phyloP scores from a whole-genome alignment of 1,284 basidiomycete genomes.

The Trichosporon coremiiforme region DNA sequence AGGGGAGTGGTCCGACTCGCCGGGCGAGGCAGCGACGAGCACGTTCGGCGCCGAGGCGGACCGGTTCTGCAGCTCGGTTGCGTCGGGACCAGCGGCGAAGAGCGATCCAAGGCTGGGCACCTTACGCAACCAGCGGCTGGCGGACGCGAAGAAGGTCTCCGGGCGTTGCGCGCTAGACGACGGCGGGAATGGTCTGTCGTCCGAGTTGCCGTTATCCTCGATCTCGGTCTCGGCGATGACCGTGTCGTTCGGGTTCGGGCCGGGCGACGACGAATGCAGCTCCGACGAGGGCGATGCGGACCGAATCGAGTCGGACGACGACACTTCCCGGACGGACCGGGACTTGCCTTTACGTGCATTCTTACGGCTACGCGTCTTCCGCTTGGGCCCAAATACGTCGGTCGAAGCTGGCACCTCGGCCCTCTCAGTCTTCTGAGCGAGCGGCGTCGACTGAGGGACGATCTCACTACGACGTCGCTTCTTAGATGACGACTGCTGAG shows the following conservation, averaged over 20 bases:
- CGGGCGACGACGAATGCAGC: not conserved
- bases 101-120: slow-evolving; percentile 25
- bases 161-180: slow-evolving; percentile 11
- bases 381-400: slow-evolving; percentile 45
- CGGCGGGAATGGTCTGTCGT: not conserved
- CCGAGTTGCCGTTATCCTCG: slow-evolving; percentile 28
- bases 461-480: slow-evolving; percentile 23
- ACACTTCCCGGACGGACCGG: not conserved
- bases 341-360: slow-evolving; percentile 8
- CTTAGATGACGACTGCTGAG: slow-evolving; percentile 10
- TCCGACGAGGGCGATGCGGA: not conserved
- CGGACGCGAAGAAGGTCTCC: slow-evolving; percentile 35
- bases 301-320: slow-evolving; percentile 6
- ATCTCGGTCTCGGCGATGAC: slow-evolving; percentile 30
- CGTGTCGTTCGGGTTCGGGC: slow-evolving; percentile 3
- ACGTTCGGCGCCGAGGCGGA: slow-evolving; percentile 5
- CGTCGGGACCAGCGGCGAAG: not conserved
- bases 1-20: not conserved
- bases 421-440: not conserved
- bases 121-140: slow-evolving; percentile 38
- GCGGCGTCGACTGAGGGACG: slow-evolving; percentile 23
- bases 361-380: slow-evolving; percentile 15
- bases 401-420: not conserved
- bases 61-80: not conserved
- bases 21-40: slow-evolving; percentile 1